Base-by-base conservation (phyloP, 768 basidiomycete species). In the Tylopilus intermedius region DNA sequence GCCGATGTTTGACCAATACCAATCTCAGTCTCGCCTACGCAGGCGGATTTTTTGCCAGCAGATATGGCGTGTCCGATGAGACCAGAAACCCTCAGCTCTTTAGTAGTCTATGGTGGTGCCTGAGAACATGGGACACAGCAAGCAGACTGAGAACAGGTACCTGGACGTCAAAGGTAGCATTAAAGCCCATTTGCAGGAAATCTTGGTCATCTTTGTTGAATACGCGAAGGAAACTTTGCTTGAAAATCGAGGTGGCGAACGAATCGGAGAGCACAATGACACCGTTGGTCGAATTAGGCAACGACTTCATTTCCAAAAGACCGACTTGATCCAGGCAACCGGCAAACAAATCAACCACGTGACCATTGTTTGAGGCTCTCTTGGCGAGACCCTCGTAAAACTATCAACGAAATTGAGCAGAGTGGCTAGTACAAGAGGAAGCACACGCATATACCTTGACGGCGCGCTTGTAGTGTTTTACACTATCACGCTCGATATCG, bases 251-350 rank as follows among this genome's bases (percentile, higher is more conserved):
- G 9, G 95, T 98, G 10, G 90, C 85, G 69, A 98, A 99, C 0
- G 94, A 94, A 65, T 99, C 96, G 37, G 95, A 93, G 33, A 98
- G 79, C 24, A 98, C 90, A 59, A 98, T 94, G 58, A 88, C 87
- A 54, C 96, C 96, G 65, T 97, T 98, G 43, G 96, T 99, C 18
- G 88, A 93, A 69, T 95, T 98, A 41, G 93, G 82, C 51, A 98
- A 73, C 0, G 89, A 87, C 67, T 94, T 96, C 96, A 99, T 99
- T 74, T 99, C 96, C 50, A 94, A 76, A 42, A 98, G 76, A 55
- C 96, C 96, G 63, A 99, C 91, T 74, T 99, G 96, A 69, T 99
- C 96, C 32, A 99, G 78, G 66, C 95, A 99, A 26, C 95, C 96
- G 29, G 94, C 92, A 63, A 98, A 98, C 46, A 98, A 74, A 67